Evolutionary conservation across 768 basidiomycete genomes (phyloP).

Genomic region (Rhizopogon roseolus): DNA sequence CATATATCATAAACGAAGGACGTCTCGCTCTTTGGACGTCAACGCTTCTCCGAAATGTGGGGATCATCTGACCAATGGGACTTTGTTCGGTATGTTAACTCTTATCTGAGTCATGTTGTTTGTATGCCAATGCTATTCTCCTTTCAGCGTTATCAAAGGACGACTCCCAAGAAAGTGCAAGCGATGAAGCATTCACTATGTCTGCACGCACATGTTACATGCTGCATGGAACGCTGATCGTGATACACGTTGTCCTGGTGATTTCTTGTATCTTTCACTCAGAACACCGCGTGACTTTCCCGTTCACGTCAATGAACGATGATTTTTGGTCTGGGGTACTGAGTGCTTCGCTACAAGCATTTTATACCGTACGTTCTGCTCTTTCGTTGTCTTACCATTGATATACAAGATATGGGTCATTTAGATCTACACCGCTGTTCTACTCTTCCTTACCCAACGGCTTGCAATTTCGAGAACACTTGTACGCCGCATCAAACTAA

Average conservation of each 20-base stretch:
- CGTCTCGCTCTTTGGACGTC: too few species aligned
- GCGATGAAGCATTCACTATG: neutral
- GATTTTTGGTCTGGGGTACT: neutral
- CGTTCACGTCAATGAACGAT: neutral
- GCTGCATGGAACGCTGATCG: slow-evolving; percentile 4
- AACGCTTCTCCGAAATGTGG: too few species aligned
- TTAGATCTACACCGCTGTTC: neutral
- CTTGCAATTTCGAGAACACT: neutral
- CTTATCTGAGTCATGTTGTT: neutral
- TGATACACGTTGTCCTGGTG: slow-evolving; percentile 1
- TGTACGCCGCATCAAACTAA: neutral
- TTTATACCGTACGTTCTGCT: neutral
- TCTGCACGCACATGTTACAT: neutral
- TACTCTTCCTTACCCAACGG: slow-evolving; percentile 2
- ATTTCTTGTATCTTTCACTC: neutral
- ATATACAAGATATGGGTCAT: too few species aligned
- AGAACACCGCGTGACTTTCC: neutral
- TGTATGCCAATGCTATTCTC: neutral
- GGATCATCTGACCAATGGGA: too few species aligned
- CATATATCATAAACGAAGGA: too few species aligned
- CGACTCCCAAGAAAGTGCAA: neutral
- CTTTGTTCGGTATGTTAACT: too few species aligned
- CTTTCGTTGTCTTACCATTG: neutral
- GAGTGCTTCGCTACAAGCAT: slow-evolving; percentile 1
- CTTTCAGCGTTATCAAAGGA: neutral